These are phyloP conservation scores for Claviceps quebecensis DNA, from an alignment of 2,329 filamentous ascomycete genomes.

Conservation along the genomic window DNA sequence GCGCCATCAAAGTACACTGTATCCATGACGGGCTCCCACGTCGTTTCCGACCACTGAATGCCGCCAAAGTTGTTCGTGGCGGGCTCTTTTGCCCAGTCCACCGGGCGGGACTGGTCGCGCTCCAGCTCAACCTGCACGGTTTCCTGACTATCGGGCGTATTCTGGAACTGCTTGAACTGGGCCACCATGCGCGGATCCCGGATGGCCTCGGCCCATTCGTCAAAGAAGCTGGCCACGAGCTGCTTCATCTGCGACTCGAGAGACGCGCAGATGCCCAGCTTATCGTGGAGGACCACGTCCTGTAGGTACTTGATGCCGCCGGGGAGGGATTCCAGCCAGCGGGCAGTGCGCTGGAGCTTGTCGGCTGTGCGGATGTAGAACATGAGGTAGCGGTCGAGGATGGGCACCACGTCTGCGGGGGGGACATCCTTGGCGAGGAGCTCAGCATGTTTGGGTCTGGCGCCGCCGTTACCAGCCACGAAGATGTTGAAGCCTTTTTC, in stretches of 20 bases:
- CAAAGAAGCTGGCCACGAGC: conserved; percentile 72
- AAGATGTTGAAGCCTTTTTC: conserved; percentile 92
- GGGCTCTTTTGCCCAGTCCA: conserved; percentile 60
- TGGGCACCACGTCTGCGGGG: conserved; percentile 65
- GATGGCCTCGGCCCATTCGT: conserved; percentile 81
- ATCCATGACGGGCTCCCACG: conserved; percentile 71
- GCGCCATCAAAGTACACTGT: conserved; percentile 52
- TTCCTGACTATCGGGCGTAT: conserved; percentile 58
- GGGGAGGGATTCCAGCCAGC: conserved; percentile 74
- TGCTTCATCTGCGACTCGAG: conserved; percentile 82
- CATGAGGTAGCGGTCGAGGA: conserved; percentile 79
- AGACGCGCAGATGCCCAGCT: conserved; percentile 69
- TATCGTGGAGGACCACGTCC: conserved; percentile 73
- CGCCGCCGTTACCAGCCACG: conserved; percentile 78
- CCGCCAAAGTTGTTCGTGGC: conserved; percentile 59
- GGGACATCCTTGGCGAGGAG: conserved; percentile 77
- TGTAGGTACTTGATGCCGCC: conserved; percentile 74
- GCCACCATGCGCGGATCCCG: conserved; percentile 51
- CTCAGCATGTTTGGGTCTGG: conserved; percentile 69
- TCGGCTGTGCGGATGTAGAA: conserved; percentile 92
- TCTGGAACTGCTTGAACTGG: conserved; percentile 71
- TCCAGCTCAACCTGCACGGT: conserved; percentile 59
- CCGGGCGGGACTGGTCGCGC: conserved; percentile 58
- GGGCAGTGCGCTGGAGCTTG: conserved; percentile 74
- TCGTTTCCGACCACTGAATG: conserved; percentile 45